Base-by-base conservation (phyloP, 352 stramenopile species). In the Phytophthora constricta region DNA sequence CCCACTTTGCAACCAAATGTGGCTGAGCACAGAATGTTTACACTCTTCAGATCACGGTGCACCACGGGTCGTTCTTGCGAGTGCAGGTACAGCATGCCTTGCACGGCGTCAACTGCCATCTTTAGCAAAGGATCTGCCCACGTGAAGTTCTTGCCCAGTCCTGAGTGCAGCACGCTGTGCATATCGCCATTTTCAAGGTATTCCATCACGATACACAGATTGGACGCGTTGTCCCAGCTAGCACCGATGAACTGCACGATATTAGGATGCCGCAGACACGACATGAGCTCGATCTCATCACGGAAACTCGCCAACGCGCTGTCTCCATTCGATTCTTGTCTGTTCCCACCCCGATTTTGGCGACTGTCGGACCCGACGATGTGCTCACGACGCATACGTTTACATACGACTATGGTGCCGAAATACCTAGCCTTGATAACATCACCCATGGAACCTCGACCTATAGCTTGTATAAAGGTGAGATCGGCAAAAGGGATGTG, bases 401-500 rank as follows among this genome's bases (percentile, higher is more conserved):
- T 96, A 72, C 87, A 95, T 13, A 95, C 87, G 14, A 96, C 89
- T 33, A 91, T 77, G 1, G 89, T 96, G n/a, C 89, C 89, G 25
- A 95, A 89, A 56, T 95, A 95, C 51, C 84, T 86, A 42, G 89
- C 87, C 67, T 95, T 94, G 62, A 96, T 95, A n/a, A 96, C 89
- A 57, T 95, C 89, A 16, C 87, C 87, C 79, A 93, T 94, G 2
- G 86, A 89, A 8, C 87, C 87, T 13, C 86, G 77, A 8, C 87
- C 87, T 31, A 95, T 93, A 13, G 84, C 86, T 39, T 93, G 77
- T 7, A 95, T 57, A 58, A 96, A 88, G 26, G 86, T 91, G 25
- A 96, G 77, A 31, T 96, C 89, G 4, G 74, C 76, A 45, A 96
- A 96, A 1, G 86, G 79, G 48, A 96, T 95, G n/a, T 86, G 85